Evolutionary conservation across 1,139 yeast species (phyloP), one percentile per base, ranked within the genome.

Genomic region (Pichia sp.): DNA sequence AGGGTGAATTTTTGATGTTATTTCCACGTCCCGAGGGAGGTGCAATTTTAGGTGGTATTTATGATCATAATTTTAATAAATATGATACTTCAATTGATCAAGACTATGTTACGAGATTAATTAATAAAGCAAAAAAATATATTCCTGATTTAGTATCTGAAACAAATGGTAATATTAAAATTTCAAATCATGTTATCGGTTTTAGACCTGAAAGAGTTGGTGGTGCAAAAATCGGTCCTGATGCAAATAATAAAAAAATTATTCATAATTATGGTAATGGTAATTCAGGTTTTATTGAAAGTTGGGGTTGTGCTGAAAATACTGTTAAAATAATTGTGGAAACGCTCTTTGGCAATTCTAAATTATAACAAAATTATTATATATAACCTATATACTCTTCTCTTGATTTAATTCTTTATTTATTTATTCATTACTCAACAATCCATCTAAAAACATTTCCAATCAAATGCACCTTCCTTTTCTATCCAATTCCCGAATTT

Each of bases 21-120:
- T 72, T 76, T 67, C 80, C 81, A 7, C 62, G 80, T 39, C 70
- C 69, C 46, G 81, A 76, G 56, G 80, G 81, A 6, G 79, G 79
- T 2, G 61, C 73, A 7, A 67, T 75, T 27, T 63, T 76, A 27
- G 81, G 81, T 3, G 81, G 80, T 1, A 70, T 76, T 46, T 73
- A 74, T 53, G 60, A 64, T 32, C 56, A 53, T 1, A 58, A 67
- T 39, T 64, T 65, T 35, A 44, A 53, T 2, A 39, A 34, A 1
- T 59, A 52, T 42, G 61, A 62, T 42, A 53, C 60, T 1, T 57
- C 64, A 1, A 71, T 68, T 48, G 76, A 75, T 55, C 50, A 58
- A 10, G 71, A 60, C 18, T 64, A 73, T 55, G 74, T 76, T 1
- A 50, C 64, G 43, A 58, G 79, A 40, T 62, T 74, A 8, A 52